Conservation (phyloP, 176 grass and related monocot genomes). For the Rhynchospora pubera region DNA sequence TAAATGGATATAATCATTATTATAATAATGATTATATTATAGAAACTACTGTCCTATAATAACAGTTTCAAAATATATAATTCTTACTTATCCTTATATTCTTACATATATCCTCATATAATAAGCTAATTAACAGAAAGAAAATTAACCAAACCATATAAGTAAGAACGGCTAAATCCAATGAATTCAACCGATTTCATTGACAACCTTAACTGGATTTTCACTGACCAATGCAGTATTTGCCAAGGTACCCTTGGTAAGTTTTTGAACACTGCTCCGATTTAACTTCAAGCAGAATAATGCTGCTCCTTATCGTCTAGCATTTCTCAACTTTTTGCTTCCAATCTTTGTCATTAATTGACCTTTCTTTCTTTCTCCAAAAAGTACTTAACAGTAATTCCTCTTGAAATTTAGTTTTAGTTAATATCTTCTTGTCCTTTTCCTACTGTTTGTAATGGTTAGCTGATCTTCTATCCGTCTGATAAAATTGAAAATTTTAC, state of each 20-base stretch:
- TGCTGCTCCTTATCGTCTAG: background rate
- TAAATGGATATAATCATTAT: no score
- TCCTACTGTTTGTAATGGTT: background rate
- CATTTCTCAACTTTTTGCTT: background rate
- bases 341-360: background rate
- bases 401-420: background rate
- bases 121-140: no score
- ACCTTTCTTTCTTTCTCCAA: no score
- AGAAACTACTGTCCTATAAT: no score
- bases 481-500: background rate
- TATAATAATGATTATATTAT: no score
- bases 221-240: background rate
- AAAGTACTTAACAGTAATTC: no score
- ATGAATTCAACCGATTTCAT: background rate
- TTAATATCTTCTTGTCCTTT: background rate
- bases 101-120: no score
- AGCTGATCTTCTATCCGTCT: background rate
- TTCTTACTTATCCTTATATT: no score
- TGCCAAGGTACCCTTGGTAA: background rate
- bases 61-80: no score
- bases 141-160: no score
- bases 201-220: background rate
- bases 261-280: background rate
- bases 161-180: no score
- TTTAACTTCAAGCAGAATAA: background rate